Base-by-base conservation (phyloP, 768 basidiomycete genomes). In the Boletus tylopilopsis region DNA sequence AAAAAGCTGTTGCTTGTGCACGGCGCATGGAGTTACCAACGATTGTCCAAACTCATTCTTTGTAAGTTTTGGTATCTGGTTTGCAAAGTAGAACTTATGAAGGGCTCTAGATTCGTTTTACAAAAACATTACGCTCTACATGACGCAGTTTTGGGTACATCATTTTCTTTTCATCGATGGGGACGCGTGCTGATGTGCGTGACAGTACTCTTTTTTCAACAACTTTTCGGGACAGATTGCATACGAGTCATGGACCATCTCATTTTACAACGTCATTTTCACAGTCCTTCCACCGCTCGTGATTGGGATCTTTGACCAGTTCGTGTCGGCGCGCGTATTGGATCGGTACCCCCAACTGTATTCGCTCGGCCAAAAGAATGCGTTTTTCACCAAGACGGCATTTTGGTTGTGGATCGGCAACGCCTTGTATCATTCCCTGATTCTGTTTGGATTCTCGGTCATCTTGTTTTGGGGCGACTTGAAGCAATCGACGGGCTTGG, bases 191-290 rank as follows among this genome's bases (percentile, higher is more conserved):
- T 57, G 44, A 61, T 37, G 11, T 5, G 7, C 11, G 11, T 12
- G 23, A n/a, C 42, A 97, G 95, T 99, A 83, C 69, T 96, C 96
- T 10, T 95, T 97, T 76, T 91, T 94, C 80, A 99, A 98, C 77
- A 96, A 95, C 62, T 98, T 96, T 73, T 99, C 96, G 1, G 96
- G 96, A 18, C 96, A 98, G 68, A 94, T 98, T 54, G 90, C 93
- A 43, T 94, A 94, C 65, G 96, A 99, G 71, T 96, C 94, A 19
- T 99, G 96, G 96, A 95, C 96, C 8, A 79, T 98, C 62, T 94
- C 96, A 0, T 78, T 94, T 62, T 98, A 96, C 75, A 96, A 96
- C 64, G 92, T 98, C 59, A 68, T 96, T 42, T 98, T 98, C 75
- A 95, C 95, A 34, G 81, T 99, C 30, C 77, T 99, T 2, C 95